phyloP scores from a whole-genome alignment of 2,329 filamentous ascomycete genomes.

The Pleurostoma richardsiae region DNA sequence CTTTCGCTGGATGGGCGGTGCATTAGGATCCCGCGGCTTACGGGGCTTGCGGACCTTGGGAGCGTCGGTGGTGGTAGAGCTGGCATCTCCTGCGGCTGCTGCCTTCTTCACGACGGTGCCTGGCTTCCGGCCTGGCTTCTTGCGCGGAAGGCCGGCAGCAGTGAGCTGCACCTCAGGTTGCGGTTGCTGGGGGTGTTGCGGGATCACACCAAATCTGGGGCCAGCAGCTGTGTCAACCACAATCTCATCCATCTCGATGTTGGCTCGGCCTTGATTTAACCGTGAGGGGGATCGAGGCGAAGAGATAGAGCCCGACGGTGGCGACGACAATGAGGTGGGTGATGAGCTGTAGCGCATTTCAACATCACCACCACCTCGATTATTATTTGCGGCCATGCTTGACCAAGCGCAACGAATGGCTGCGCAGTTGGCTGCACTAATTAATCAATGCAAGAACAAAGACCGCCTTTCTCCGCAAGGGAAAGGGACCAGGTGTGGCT shows the following conservation, averaged over 20 bases:
- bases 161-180: constrained; percentile 42
- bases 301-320: constrained; percentile 44
- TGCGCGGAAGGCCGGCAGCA: constrained; percentile 52
- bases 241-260: constrained; percentile 44
- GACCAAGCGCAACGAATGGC: constrained; percentile 3
- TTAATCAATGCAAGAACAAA: too few relatives aligned
- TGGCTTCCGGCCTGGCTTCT: constrained; percentile 63
- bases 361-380: constrained; percentile 17
- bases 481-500: too few relatives aligned
- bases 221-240: constrained; percentile 36
- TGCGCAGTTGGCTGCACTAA: neutral
- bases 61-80: constrained; percentile 31
- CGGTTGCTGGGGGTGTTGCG: constrained; percentile 22
- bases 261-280: constrained; percentile 23
- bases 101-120: constrained; percentile 47
- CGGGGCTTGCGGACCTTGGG: constrained; percentile 47
- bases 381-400: constrained; percentile 17
- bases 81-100: constrained; percentile 20
- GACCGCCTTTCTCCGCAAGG: too few relatives aligned
- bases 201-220: constrained; percentile 22
- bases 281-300: constrained; percentile 41
- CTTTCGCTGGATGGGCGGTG: constrained; percentile 47
- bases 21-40: constrained; percentile 56
- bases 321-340: constrained; percentile 44
- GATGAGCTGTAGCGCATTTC: constrained; percentile 39